Percentiles rank a stretch among this genome's conserved stretches.
phyloP scores from a whole-genome alignment of 768 basidiomycete species.

The Polyporus arcularius region DNA sequence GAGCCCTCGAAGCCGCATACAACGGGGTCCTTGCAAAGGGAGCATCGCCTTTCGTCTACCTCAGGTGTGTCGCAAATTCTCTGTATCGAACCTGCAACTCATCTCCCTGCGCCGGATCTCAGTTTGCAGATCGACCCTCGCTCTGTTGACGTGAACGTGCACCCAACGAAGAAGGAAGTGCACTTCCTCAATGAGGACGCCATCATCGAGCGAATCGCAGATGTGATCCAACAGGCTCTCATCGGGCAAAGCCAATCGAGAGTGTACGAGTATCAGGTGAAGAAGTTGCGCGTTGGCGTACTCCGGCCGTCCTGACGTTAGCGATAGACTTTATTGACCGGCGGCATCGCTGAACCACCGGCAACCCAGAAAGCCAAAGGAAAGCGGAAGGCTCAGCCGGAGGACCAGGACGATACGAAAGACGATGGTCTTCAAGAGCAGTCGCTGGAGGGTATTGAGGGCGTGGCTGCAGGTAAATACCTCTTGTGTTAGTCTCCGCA shows the following conservation, averaged over 20 bases:
- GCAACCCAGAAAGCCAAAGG: slow-evolving; percentile 36
- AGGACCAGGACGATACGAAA: slow-evolving; percentile 34
- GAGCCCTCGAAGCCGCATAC: slow-evolving; percentile 86
- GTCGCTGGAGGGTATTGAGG: not conserved
- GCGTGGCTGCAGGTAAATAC: not conserved
- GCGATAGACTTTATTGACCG: slow-evolving; percentile 60
- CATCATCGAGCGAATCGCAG: slow-evolving; percentile 76
- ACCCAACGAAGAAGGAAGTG: slow-evolving; percentile 96
- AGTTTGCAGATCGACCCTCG: slow-evolving; percentile 85
- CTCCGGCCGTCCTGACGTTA: not conserved
- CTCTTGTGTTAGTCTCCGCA: not conserved
- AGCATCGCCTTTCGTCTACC: slow-evolving; percentile 86
- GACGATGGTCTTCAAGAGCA: not conserved
- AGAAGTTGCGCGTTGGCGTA: not conserved
- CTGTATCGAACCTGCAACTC: not conserved
- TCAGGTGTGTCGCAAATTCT: slow-evolving; percentile 58
- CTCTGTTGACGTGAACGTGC: slow-evolving; percentile 95
- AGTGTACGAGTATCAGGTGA: slow-evolving; percentile 70
- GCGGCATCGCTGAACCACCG: slow-evolving; percentile 40
- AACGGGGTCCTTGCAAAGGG: slow-evolving; percentile 87
- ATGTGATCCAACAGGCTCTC: slow-evolving; percentile 68
- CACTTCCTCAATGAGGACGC: slow-evolving; percentile 91
- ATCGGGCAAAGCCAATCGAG: slow-evolving; percentile 61
- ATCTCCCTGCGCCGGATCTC: not conserved
- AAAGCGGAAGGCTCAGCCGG: slow-evolving; percentile 31